These are phyloP conservation scores for Oldenlandia corymbosa DNA, from an alignment of 257 asterid species.

Conservation along the genomic window DNA sequence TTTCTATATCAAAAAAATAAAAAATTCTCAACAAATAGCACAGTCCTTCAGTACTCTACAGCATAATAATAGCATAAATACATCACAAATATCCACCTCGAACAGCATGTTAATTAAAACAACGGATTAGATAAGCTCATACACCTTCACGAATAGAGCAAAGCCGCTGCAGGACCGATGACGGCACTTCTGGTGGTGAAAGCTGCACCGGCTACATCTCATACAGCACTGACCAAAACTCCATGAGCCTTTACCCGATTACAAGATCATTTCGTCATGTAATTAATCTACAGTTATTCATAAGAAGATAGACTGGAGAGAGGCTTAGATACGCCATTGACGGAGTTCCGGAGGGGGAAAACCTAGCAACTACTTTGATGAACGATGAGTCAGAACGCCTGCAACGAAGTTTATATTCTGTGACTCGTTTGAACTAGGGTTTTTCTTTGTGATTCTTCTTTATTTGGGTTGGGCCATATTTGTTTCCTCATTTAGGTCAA, in stretches of 20 bases:
- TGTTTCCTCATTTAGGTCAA: too few species aligned
- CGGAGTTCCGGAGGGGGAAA: neutral
- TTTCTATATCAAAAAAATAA: too few species aligned
- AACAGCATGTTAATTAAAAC: too few species aligned
- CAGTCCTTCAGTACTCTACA: neutral
- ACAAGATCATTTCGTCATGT: too few species aligned
- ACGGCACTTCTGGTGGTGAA: conserved; percentile 30
- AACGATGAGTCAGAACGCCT: neutral
- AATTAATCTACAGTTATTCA: too few species aligned
- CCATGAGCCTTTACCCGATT: conserved; percentile 23
- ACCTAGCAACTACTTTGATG: neutral
- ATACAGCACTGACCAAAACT: conserved; percentile 30
- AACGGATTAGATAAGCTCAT: neutral
- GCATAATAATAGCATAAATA: too few species aligned
- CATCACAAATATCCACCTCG: too few species aligned
- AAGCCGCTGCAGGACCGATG: conserved; percentile 24
- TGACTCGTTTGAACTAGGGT: conserved; percentile 5
- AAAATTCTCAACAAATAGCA: too few species aligned
- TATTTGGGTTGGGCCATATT: neutral
- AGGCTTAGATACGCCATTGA: neutral
- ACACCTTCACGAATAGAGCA: conserved; percentile 21
- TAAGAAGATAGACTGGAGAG: neutral
- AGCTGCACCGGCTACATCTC: conserved; percentile 30
- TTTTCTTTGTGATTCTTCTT: neutral
- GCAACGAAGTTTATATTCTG: neutral